A percentile compares a stretch with the other conserved stretches of the same genome.
These are phyloP conservation scores for Penstemon davidsonii DNA, from an alignment of 257 asterid genomes.

Conservation along the genomic window DNA sequence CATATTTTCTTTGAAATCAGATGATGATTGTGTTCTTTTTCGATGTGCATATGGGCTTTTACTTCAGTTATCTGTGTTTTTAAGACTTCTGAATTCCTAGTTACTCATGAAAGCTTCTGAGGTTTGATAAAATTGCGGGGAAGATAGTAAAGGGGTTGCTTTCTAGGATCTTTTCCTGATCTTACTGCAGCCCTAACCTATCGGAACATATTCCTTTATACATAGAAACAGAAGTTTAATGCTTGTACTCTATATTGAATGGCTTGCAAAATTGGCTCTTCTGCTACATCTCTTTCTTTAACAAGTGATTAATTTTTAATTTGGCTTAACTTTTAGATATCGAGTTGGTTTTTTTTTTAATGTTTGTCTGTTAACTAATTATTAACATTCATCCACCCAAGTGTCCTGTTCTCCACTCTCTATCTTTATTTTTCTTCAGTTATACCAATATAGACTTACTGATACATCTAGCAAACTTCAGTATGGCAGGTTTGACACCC, in stretches of 20 bases:
- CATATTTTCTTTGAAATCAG: neutral
- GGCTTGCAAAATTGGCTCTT: slow-evolving; percentile 14
- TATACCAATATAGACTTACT: neutral
- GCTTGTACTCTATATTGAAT: slow-evolving; percentile 7
- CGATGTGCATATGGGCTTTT: neutral
- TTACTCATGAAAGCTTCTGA: neutral
- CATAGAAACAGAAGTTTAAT: slow-evolving; percentile 6
- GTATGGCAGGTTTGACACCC: slow-evolving; percentile 72
- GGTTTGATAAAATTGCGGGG: neutral
- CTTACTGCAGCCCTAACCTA: neutral
- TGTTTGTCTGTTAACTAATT: neutral
- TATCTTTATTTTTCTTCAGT: neutral
- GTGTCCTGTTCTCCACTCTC: neutral
- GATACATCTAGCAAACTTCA: slow-evolving; percentile 28
- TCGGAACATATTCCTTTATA: neutral
- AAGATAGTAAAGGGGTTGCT: neutral
- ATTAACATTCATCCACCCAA: neutral
- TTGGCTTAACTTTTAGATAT: neutral
- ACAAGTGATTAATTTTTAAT: neutral
- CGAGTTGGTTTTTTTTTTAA: too few species aligned
- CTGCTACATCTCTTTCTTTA: slow-evolving; percentile 25
- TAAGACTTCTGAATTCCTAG: neutral
- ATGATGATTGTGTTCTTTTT: neutral
- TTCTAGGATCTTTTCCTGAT: neutral
- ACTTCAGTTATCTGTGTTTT: neutral